Evolutionary conservation across 495 filamentous ascomycete species (phyloP), one percentile per base, ranked within the genome.

Genomic region (Hyaloscypha variabilis): DNA sequence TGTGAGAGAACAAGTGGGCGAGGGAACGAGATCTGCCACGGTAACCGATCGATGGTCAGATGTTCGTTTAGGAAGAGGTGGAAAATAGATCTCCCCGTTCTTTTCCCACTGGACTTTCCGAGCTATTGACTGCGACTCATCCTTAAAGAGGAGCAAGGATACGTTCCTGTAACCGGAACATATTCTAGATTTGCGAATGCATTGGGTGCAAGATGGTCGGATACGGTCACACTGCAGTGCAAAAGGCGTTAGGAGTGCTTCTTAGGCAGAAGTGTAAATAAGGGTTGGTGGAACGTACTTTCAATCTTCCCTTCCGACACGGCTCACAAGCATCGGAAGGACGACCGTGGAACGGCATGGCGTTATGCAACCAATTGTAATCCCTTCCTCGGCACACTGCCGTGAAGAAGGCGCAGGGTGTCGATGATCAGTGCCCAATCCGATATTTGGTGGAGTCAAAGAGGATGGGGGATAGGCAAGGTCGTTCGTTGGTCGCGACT

Each of bases 81-180:
- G 57, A 59, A 29, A 29, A 59, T 59, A 39, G 57, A 59, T 26
- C 8, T 34, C 29, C 17, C 57, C 57, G 57, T 59, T 59, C 57
- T 39, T 59, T 59, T 39, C 57, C 25, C 57, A 39, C 57, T 59
- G 57, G 57, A 59, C 57, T 39, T 59, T 59, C 57, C 57, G 57
- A 42, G 57, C 57, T 34, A 21, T 59, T 59, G 57, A 59, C 57
- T 59, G 28, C 57, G 57, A 59, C 57, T 59, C 57, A 59, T 59
- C 57, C 21, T 59, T 59, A 39, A 59, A 59, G 57, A 34, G 57
- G 25, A 59, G 57, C 34, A 59, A 23, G 36, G 57, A 34, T 39
- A 59, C 26, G 29, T 59, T 42, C n/a, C 57, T 59, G 57, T 59
- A 59, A 31, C 57, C 57, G 26, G 39, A 59, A 39, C 57, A 59